Conservation (phyloP, 2,329 filamentous ascomycete species). For the Nannizzia gypsea region DNA sequence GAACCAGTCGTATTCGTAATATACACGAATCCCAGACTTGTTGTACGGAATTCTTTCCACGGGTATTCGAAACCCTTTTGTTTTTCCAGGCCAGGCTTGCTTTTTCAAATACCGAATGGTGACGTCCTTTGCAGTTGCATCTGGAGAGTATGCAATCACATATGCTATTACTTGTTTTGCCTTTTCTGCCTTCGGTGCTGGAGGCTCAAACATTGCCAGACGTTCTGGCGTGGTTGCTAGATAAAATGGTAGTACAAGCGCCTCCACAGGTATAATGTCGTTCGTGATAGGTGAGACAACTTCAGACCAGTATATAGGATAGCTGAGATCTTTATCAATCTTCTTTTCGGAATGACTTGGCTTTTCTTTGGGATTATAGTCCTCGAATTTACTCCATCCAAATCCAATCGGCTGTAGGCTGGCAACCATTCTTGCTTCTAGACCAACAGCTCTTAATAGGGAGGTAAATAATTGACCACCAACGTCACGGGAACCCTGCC, state of each 20-base stretch:
- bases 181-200: conserved; percentile 70
- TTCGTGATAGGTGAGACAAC: conserved; percentile 70
- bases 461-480: conserved; percentile 85
- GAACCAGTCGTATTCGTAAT: conserved; percentile 83
- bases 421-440: conserved; percentile 73
- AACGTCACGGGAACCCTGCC: conserved; percentile 73
- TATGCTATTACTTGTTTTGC: conserved; percentile 86
- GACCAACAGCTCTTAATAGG: conserved; percentile 62
- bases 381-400: conserved; percentile 79
- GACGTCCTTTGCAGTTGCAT: conserved; percentile 88
- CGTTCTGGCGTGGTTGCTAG: conserved; percentile 63
- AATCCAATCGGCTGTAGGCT: conserved; percentile 81
- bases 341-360: conserved; percentile 21
- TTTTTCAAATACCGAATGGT: conserved; percentile 81
- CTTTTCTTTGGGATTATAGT: conserved; percentile 44
- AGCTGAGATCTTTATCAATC: conserved; percentile 65
- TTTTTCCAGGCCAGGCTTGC: conserved; percentile 72
- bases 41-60: conserved; percentile 71
- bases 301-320: conserved; percentile 89
- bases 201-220: conserved; percentile 64
- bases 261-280: conserved; percentile 67
- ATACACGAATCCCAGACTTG: conserved; percentile 60
- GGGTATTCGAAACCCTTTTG: conserved; percentile 70
- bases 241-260: conserved; percentile 52
- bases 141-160: conserved; percentile 66